Percentiles rank a stretch among this genome's conserved stretches.
These are phyloP conservation scores for Chenopodium suecicum DNA, from an alignment of 148 eudicot species.

Conservation along the genomic window DNA sequence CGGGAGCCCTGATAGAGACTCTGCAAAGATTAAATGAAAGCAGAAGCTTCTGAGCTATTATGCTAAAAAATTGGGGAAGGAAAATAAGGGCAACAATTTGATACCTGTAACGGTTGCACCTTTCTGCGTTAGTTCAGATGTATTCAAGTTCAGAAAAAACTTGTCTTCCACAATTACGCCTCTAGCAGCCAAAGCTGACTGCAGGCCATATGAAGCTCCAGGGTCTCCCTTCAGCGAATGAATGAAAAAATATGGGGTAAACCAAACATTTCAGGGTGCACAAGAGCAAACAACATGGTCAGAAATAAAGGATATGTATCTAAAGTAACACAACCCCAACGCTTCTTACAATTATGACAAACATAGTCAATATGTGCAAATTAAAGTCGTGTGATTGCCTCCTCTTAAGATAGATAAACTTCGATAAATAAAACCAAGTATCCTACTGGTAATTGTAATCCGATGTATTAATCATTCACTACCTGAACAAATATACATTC, in stretches of 20 bases:
- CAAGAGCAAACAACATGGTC: not conserved
- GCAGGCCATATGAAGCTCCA: not conserved
- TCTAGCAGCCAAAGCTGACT: constrained; percentile 14
- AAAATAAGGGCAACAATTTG: not conserved
- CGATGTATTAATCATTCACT: not conserved
- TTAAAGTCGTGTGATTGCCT: not conserved
- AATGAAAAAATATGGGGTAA: not conserved
- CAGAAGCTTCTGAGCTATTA: not conserved
- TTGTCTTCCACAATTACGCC: constrained; percentile 13
- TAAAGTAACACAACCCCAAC: not conserved
- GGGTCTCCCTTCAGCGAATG: not conserved
- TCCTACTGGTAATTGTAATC: not conserved
- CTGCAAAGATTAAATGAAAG: not conserved
- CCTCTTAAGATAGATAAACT: not conserved
- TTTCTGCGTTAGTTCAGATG: constrained; percentile 12
- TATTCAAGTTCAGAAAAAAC: not conserved
- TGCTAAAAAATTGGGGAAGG: not conserved
- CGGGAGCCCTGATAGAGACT: constrained; percentile 11
- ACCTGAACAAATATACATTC: not conserved
- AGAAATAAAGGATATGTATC: not conserved
- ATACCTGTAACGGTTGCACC: constrained; percentile 6
- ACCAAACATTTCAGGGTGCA: not conserved
- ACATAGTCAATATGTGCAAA: not conserved
- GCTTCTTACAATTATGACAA: not conserved
- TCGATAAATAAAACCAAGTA: not conserved